Evolutionary conservation across 208 protist genomes (phyloP).

Genomic region (Wallacemonas sp.): DNA sequence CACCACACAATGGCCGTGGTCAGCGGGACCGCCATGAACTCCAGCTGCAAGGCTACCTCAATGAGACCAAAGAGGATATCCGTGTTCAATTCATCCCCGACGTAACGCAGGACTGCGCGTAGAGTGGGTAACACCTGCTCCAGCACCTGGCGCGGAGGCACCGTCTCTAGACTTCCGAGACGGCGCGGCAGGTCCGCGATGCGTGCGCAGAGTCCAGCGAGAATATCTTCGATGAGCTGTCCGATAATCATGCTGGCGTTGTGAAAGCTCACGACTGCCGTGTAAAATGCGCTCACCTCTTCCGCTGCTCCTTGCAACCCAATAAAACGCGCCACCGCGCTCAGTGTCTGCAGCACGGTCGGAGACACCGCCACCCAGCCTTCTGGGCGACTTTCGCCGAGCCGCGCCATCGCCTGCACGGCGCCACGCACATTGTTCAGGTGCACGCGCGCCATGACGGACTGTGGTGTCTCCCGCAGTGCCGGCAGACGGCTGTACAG

Average conservation of each 20-base stretch:
- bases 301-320: constrained; percentile 31
- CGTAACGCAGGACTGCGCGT: constrained; percentile 36
- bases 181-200: constrained; percentile 20
- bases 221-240: constrained; percentile 60
- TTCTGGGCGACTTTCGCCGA: constrained; percentile 50
- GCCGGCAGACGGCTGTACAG: constrained; percentile 32
- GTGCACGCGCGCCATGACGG: constrained; percentile 51
- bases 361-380: constrained; percentile 68
- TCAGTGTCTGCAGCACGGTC: constrained; percentile 36
- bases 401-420: constrained; percentile 33
- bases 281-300: constrained; percentile 58
- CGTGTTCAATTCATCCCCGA: constrained; percentile 84
- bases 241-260: constrained; percentile 70
- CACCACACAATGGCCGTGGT: constrained; percentile 11
- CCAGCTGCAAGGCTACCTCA: constrained; percentile 50
- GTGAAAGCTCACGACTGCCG: constrained; percentile 62
- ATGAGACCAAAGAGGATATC: constrained; percentile 75
- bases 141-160: constrained; percentile 46
- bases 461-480: constrained; percentile 67
- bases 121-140: constrained; percentile 56
- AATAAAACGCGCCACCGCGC: constrained; percentile 42
- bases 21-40: constrained; percentile 12
- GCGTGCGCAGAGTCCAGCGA: constrained; percentile 74
- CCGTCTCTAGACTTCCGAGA: constrained; percentile 4
- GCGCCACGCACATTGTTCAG: constrained; percentile 35